These are phyloP conservation scores for Boletellus ananas DNA, from an alignment of 768 basidiomycete species.

Conservation along the genomic window DNA sequence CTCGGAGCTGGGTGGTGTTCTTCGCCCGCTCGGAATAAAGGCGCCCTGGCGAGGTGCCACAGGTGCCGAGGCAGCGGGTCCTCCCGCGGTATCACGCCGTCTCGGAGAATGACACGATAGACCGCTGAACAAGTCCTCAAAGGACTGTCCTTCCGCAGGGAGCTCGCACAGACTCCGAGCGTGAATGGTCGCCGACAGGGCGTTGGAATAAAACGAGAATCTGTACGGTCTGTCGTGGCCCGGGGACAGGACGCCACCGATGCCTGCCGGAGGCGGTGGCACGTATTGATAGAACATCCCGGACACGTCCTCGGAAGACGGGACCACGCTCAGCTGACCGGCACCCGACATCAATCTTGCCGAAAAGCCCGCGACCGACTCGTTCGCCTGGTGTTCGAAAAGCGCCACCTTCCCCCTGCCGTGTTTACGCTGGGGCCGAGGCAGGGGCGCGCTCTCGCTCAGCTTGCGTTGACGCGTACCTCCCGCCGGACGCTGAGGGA, in stretches of 20 bases:
- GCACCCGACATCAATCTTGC: slow-evolving; percentile 26
- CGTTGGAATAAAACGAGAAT: slow-evolving; percentile 98
- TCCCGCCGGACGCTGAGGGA: slow-evolving; percentile 12
- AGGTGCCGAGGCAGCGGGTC: slow-evolving; percentile 6
- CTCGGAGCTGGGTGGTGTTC: slow-evolving; percentile 7
- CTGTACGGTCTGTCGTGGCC: slow-evolving; percentile 89
- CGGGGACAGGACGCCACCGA: slow-evolving; percentile 40
- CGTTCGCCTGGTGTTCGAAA: slow-evolving; percentile 64
- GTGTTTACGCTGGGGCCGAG: slow-evolving; percentile 55
- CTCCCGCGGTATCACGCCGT: slow-evolving; percentile 7
- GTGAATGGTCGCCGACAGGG: slow-evolving; percentile 89
- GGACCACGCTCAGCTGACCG: slow-evolving; percentile 36
- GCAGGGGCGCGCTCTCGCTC: slow-evolving; percentile 73
- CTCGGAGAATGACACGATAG: slow-evolving; percentile 23
- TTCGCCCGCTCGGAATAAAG: slow-evolving; percentile 8
- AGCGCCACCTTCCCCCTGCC: slow-evolving; percentile 84
- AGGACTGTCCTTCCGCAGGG: slow-evolving; percentile 89
- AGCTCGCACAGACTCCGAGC: slow-evolving; percentile 89
- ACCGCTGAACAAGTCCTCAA: slow-evolving; percentile 84
- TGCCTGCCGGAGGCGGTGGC: slow-evolving; percentile 5
- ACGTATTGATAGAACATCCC: slow-evolving; percentile 11
- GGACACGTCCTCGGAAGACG: slow-evolving; percentile 41
- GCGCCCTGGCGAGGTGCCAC: not conserved
- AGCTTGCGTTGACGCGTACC: slow-evolving; percentile 76
- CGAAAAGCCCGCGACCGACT: slow-evolving; percentile 47